Evolutionary conservation across 331 rosid species (phyloP).

Genomic region (Rosa hybrid): DNA sequence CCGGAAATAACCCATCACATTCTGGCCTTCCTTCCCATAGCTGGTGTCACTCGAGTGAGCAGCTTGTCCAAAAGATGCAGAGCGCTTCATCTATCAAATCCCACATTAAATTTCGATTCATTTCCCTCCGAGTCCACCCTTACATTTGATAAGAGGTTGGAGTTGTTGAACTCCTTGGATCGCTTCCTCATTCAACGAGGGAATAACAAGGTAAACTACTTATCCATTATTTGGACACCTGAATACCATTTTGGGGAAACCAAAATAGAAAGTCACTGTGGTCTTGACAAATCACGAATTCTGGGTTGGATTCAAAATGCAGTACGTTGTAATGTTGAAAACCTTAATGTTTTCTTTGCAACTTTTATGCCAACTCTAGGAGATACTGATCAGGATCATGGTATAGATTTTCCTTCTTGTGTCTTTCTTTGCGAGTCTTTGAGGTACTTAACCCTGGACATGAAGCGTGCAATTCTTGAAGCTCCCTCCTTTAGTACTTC

Average conservation of each 20-base stretch:
- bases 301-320: background rate
- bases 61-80: background rate
- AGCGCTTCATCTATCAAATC: background rate
- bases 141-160: background rate
- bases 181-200: background rate
- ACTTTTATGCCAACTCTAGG: background rate
- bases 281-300: background rate
- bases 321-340: background rate
- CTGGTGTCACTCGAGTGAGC: background rate
- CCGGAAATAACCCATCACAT: background rate
- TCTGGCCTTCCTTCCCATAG: background rate
- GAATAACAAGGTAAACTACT: background rate
- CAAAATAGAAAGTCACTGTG: background rate
- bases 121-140: background rate
- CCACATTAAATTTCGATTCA: background rate
- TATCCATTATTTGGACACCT: background rate
- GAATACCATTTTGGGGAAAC: background rate
- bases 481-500: background rate
- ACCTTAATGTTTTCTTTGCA: background rate
- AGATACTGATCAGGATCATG: background rate
- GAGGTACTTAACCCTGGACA: background rate
- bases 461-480: background rate
- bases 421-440: background rate
- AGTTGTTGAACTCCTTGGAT: background rate
- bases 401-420: background rate